These are phyloP conservation scores for Hamigera avellanea DNA, from an alignment of 495 filamentous ascomycete species.

Conservation along the genomic window DNA sequence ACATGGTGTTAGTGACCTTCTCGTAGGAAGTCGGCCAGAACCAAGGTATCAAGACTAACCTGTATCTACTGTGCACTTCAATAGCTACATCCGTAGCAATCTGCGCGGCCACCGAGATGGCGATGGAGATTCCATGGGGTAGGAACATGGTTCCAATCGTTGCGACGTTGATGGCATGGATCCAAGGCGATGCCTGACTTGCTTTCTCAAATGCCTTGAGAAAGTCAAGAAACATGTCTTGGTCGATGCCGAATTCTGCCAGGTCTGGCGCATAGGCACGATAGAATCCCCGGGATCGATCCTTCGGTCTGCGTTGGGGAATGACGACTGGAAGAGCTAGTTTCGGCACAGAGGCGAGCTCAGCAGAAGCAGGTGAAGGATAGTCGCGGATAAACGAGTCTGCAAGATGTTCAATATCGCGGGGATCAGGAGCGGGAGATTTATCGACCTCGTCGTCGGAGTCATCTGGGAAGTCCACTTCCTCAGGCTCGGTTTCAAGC, in stretches of 20 bases:
- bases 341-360: conserved; percentile 18
- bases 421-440: neutral
- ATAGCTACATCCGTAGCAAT: conserved; percentile 31
- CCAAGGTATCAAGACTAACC: conserved; percentile 9
- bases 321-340: conserved; percentile 23
- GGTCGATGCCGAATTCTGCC: conserved; percentile 36
- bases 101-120: conserved; percentile 30
- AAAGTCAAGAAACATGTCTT: conserved; percentile 43
- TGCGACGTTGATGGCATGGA: conserved; percentile 34
- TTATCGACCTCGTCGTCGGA: neutral
- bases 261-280: conserved; percentile 41
- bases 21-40: too few relatives aligned
- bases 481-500: conserved; percentile 40
- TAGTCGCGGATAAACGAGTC: conserved; percentile 11
- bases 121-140: conserved; percentile 30
- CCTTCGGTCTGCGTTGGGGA: conserved; percentile 20
- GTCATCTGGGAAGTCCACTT: conserved; percentile 11
- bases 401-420: conserved; percentile 4
- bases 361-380: conserved; percentile 3
- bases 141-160: conserved; percentile 23
- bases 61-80: conserved; percentile 27
- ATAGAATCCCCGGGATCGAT: conserved; percentile 19
- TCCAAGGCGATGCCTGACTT: conserved; percentile 21
- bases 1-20: too few relatives aligned
- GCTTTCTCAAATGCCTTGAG: conserved; percentile 33